Evolutionary conservation across 805 yeast genomes (phyloP).

Genomic region (Nakazawaea sp.): DNA sequence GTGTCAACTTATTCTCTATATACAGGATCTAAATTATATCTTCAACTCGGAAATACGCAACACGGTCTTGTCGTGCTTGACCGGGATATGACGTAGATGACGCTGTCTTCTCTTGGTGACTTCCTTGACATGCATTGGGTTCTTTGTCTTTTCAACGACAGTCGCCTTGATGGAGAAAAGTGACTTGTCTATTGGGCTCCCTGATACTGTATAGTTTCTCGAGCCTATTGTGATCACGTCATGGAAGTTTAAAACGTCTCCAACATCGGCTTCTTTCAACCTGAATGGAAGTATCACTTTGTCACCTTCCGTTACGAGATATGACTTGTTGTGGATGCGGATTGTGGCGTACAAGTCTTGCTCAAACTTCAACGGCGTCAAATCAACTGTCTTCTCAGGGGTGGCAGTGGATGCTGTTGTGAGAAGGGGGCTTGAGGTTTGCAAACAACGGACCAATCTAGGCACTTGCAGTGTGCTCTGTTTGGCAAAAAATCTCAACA

Average conservation of each 20-base stretch:
- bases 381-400: too few species aligned
- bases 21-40: slow-evolving; percentile 27
- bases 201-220: slow-evolving; percentile 66
- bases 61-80: slow-evolving; percentile 71
- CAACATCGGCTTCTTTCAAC: slow-evolving; percentile 70
- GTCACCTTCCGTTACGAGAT: slow-evolving; percentile 89
- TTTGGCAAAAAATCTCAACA: too few species aligned
- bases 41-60: slow-evolving; percentile 68
- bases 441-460: too few species aligned
- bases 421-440: too few species aligned
- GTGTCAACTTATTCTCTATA: too few species aligned
- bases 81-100: slow-evolving; percentile 58
- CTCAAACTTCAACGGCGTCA: slow-evolving; percentile 58
- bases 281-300: slow-evolving; percentile 71
- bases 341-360: slow-evolving; percentile 75
- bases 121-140: slow-evolving; percentile 66
- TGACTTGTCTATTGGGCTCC: slow-evolving; percentile 43
- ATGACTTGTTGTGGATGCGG: slow-evolving; percentile 76
- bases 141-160: slow-evolving; percentile 82
- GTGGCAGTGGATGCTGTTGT: too few species aligned
- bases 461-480: too few species aligned
- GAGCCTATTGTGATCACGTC: slow-evolving; percentile 82
- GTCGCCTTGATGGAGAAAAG: slow-evolving; percentile 62
- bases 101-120: slow-evolving; percentile 77
- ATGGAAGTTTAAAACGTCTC: slow-evolving; percentile 69